phyloP scores from a whole-genome alignment of 768 basidiomycete genomes.

The Imleria badia region DNA sequence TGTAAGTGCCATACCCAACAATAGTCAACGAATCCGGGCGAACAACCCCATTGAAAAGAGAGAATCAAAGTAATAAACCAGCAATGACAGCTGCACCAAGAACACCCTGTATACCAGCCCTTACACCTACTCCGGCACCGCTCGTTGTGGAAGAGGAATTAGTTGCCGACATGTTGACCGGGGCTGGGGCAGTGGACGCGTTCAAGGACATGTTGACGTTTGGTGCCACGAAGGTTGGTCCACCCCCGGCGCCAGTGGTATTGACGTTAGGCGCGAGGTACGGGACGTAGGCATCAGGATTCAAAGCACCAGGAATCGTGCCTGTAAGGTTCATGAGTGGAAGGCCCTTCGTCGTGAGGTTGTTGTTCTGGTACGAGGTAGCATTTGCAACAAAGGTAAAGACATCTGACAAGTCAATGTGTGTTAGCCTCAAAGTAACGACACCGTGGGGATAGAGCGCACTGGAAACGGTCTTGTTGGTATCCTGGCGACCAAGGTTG shows the following conservation, averaged over 20 bases:
- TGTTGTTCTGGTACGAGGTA: conserved; percentile 44
- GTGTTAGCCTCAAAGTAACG: not conserved
- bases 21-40: too few species aligned
- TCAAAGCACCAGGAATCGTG: conserved; percentile 44
- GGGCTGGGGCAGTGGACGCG: conserved; percentile 32
- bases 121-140: not conserved
- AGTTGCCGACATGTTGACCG: conserved; percentile 40
- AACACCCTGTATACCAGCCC: conserved; percentile 2
- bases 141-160: not conserved
- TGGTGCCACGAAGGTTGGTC: conserved; percentile 38
- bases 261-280: conserved; percentile 43
- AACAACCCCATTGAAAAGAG: not conserved
- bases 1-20: too few species aligned
- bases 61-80: conserved; percentile 12
- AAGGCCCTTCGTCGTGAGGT: conserved; percentile 26
- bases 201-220: conserved; percentile 38
- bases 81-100: conserved; percentile 5
- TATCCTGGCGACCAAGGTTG: conserved; percentile 60
- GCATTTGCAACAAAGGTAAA: conserved; percentile 48
- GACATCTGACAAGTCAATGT: conserved; percentile 40
- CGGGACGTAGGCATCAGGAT: conserved; percentile 40
- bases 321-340: conserved; percentile 43
- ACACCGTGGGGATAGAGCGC: not conserved
- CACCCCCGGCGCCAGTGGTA: conserved; percentile 43
- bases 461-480: conserved; percentile 42